These are phyloP conservation scores for Rozella allomycis DNA, from an alignment of 371 early-diverging fungal species.

Conservation along the genomic window DNA sequence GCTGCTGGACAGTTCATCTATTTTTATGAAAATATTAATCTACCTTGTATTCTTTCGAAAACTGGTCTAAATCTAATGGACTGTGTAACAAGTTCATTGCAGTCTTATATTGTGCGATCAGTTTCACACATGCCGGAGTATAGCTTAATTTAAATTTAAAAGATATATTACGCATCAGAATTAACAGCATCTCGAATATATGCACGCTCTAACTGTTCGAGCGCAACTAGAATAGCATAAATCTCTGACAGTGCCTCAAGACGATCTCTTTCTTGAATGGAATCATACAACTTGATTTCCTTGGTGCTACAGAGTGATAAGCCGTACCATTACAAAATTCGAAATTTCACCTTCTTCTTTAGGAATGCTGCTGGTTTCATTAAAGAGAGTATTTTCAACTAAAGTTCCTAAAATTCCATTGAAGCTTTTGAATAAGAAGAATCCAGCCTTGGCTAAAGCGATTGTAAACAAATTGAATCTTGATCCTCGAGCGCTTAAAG, in stretches of 20 bases:
- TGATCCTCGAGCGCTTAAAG: no score
- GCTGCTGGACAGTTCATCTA: conserved; percentile 60
- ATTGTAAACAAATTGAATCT: no score
- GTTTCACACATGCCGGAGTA: conserved; percentile 62
- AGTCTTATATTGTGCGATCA: conserved; percentile 80
- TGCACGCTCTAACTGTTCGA: conserved; percentile 77
- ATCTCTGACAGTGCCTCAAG: conserved; percentile 81
- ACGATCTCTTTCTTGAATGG: conserved; percentile 59
- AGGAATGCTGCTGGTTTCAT: no score
- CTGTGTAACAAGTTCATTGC: conserved; percentile 52
- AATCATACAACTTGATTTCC: conserved; percentile 41
- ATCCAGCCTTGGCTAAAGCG: no score
- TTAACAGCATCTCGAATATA: conserved; percentile 72
- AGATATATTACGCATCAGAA: conserved; percentile 36
- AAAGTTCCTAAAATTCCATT: no score
- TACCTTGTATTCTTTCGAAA: conserved; percentile 63
- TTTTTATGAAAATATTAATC: conserved; percentile 4
- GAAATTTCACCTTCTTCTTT: no score
- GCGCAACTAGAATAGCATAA: conserved; percentile 64
- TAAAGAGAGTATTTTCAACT: no score
- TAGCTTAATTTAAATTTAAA: conserved; percentile 27
- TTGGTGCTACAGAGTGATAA: no score
- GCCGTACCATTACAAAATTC: no score
- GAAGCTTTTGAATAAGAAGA: no score
- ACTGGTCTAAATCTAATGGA: conserved; percentile 43